Base-by-base conservation (phyloP, 1,284 basidiomycete species). In the Fomitiporia mediterranea region DNA sequence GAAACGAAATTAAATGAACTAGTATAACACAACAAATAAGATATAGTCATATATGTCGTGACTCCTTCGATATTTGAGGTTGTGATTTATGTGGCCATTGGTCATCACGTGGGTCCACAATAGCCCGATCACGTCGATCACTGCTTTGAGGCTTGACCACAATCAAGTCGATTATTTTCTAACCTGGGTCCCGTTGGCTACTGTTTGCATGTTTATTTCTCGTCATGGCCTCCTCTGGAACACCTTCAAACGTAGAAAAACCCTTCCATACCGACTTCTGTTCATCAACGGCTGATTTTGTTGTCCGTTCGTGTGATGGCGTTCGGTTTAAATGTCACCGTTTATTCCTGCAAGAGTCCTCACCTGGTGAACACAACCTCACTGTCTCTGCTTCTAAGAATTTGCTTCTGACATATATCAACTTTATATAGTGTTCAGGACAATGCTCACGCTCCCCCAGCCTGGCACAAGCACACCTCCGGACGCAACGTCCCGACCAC, bases 281-380 rank as follows among this genome's bases (percentile, higher is more conserved):
- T 28, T 58, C 57, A 7, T 21, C 28, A 37, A 58, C 57, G 4
- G 57, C 57, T 34, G 57, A 58, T 23, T 58, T 58, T 23, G 53
- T 58, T 8, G 57, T 58, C 17, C 44, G 53, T 15, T 58, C 57
- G 4, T 50, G 46, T 28, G 57, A 58, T 34, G 57, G 57, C 27
- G 23, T 58, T 4, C 52, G 57, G 35, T 58, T 58, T 47, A 58
- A 55, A 42, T 58, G 57, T 30, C 57, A 58, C 35, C 51, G 57
- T 19, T 47, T 58, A 23, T 58, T 58, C 32, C 40, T 58, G 13
- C 57, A 58, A 34, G 57, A 58, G 38, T 40, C 57, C 19, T 58
- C 57, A 17, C 57, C 57, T 39, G 54, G 54, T 50, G 28, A n/a
- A 40, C 17, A n/a, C 19, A 47, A 6, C 6, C 7, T 30, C 9